Evolutionary conservation across 805 yeast species (phyloP), one percentile per base, ranked within the genome.

Genomic region (Komagataella ulmi): DNA sequence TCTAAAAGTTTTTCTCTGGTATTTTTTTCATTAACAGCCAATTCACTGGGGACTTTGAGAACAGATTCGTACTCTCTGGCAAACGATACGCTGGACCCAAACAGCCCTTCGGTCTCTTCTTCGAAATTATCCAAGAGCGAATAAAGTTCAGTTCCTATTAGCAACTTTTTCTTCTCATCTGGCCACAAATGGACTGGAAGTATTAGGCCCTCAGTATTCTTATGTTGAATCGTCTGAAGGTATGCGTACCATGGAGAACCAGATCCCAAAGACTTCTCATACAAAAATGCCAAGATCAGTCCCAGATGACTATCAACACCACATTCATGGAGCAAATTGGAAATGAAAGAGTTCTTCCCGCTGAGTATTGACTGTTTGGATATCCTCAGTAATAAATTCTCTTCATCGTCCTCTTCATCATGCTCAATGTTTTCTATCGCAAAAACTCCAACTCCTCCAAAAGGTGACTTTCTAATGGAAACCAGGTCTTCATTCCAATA

Each of bases 181-280:
- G 65, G 52, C 96, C 96, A 88, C 40, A 83, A 68, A 52, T 83
- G 72, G 2, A 90, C 79, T 0, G 95, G 90, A 3, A 73, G 52
- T 7, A 69, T 64, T 12, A 72, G 57, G 6, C 63, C 63, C 4
- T 64, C 56, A 3, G 64, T 59, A 3, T 65, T 60, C 3, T 62
- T 58, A 7, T 68, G 59, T 52, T 71, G 68, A 24, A 88, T 75
- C 17, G 84, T 71, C 24, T 70, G 64, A 47, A 90, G 68, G 62
- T 84, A 91, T 3, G 68, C 71, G 54, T 54, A 71, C 97, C 97
- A 91, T 4, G 96, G 97, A n/a, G 95, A 84, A 3, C 63, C 57
- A n/a, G 71, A 67, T 2, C 78, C 79, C 48, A 74, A 67, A 3
- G 77, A 67, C 51, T 72, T 64, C 61, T 91, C 98, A 60, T 86